Evolutionary conservation across 305 asterid species (phyloP).

Genomic region (Solanum hybrid): DNA sequence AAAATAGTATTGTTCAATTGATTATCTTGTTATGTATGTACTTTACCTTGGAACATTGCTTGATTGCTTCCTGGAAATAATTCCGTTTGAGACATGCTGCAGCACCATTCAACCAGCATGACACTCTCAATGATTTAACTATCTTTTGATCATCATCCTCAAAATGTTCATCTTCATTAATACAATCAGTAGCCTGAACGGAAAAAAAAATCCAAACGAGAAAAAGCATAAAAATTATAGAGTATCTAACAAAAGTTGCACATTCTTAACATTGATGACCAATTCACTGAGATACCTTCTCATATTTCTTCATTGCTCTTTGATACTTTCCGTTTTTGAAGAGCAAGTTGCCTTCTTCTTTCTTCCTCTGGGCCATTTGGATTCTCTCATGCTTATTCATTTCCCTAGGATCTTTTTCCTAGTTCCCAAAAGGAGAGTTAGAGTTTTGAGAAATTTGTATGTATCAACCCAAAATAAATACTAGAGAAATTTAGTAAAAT

Average conservation of each 20-base stretch:
- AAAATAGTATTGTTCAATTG: not conserved
- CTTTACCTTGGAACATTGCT: conserved; percentile 50
- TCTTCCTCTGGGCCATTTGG: conserved; percentile 43
- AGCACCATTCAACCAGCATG: conserved; percentile 63
- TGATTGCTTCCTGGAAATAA: conserved; percentile 36
- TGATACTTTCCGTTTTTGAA: conserved; percentile 43
- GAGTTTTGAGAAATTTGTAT: not conserved
- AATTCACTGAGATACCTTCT: conserved; percentile 32
- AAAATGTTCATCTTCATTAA: conserved; percentile 32
- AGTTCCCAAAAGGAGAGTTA: conserved; percentile 1
- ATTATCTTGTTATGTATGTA: conserved; percentile 1
- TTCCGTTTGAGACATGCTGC: conserved; percentile 54
- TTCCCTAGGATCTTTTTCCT: conserved; percentile 72
- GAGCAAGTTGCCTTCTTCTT: conserved; percentile 66
- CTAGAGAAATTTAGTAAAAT: not conserved
- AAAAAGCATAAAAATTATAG: not conserved
- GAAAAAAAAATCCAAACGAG: not conserved
- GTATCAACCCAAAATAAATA: not conserved
- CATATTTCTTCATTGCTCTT: conserved; percentile 58
- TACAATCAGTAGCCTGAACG: conserved; percentile 49
- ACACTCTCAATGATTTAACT: conserved; percentile 36
- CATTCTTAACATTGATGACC: not conserved
- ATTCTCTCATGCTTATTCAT: conserved; percentile 47
- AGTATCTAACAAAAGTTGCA: not conserved
- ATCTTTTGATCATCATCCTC: conserved; percentile 34